Conservation (phyloP, 2,329 filamentous ascomycete species). For the Orbilia quercus region DNA sequence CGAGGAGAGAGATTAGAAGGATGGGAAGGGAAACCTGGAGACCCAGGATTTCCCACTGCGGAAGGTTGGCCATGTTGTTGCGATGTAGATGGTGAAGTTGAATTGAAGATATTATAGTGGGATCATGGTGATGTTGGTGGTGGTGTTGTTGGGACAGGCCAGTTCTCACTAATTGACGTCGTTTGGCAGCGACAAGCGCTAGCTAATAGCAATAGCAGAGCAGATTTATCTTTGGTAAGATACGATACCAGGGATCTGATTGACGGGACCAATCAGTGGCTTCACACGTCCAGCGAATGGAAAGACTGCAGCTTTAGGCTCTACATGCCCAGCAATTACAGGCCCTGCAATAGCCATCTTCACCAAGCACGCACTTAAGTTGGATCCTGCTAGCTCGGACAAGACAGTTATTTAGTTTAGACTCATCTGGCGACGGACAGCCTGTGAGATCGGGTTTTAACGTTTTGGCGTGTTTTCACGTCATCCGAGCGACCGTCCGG, state of each 20-base stretch:
- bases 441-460: not conserved
- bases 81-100: not conserved
- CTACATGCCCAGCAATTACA: no score
- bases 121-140: slow-evolving; percentile 14
- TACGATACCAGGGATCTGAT: no score
- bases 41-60: slow-evolving; percentile 43
- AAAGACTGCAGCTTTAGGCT: not conserved
- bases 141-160: not conserved
- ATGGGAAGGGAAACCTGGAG: slow-evolving; percentile 43
- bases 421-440: slow-evolving; percentile 1
- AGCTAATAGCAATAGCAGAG: no score
- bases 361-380: not conserved
- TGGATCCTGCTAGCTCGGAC: slow-evolving; percentile 18
- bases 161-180: not conserved
- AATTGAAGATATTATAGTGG: slow-evolving; percentile 17
- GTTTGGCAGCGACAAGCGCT: no score
- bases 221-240: no score
- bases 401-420: slow-evolving; percentile 2
- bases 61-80: slow-evolving; percentile 22
- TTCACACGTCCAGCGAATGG: no score
- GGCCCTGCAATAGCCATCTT: not conserved
- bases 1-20: slow-evolving; percentile 45
- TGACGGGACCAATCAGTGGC: no score
- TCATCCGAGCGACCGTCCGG: not conserved
- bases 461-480: not conserved